Percentiles rank a stretch among this genome's conserved stretches.
phyloP scores from a whole-genome alignment of 495 filamentous ascomycete genomes.

The Paragyromitra xinjiangensis region DNA sequence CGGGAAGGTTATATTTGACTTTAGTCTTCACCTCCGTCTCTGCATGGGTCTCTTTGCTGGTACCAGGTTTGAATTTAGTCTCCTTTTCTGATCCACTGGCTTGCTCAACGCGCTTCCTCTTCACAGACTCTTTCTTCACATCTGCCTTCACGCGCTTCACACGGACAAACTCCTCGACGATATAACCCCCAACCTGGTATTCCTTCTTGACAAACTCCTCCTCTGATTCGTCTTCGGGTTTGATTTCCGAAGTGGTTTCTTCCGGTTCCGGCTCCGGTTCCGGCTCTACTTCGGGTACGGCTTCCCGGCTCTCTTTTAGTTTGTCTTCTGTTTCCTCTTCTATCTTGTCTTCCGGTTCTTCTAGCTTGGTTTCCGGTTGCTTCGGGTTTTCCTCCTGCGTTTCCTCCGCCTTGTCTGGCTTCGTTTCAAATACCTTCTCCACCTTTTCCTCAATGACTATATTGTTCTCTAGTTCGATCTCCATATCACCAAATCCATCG shows the following conservation, averaged over 20 bases:
- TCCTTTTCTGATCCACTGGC: neutral
- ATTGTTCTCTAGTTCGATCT: neutral
- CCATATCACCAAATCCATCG: neutral
- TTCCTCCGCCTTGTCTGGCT: neutral
- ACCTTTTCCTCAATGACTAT: neutral
- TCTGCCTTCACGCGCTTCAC: neutral
- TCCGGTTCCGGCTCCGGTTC: neutral
- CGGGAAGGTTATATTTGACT: neutral
- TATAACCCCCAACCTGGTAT: conserved; percentile 20
- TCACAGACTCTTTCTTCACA: neutral
- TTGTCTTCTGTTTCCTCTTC: neutral
- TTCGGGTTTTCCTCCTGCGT: neutral
- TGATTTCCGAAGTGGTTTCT: neutral
- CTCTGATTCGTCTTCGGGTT: neutral
- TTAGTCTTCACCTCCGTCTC: neutral
- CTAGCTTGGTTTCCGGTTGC: neutral
- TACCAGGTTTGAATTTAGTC: neutral
- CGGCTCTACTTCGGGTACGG: neutral
- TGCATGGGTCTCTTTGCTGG: neutral
- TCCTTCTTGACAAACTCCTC: conserved; percentile 18
- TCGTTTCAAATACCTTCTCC: neutral
- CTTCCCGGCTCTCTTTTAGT: neutral
- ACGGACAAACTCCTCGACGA: conserved; percentile 18
- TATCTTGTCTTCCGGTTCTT: neutral
- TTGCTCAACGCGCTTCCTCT: neutral